Conservation (phyloP, 345 rosid species). For the Odontarrhena argentea region DNA sequence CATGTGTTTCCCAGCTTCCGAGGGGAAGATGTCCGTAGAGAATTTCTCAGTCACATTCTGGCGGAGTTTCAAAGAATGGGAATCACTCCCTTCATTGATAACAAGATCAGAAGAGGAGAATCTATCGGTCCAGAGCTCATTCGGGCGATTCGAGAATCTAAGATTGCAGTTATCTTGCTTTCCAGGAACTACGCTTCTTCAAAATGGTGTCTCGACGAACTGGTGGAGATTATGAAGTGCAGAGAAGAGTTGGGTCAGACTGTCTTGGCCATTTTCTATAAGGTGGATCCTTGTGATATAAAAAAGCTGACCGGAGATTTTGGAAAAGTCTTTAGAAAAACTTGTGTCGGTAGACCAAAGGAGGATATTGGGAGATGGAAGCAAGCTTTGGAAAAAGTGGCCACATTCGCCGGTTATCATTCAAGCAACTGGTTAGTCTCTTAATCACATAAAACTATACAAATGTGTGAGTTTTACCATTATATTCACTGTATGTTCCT, state of each 20-base stretch:
- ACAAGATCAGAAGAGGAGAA: conserved; percentile 12
- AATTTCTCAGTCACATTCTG: conserved; percentile 22
- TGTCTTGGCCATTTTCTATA: conserved; percentile 1
- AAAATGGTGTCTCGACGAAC: conserved; percentile 27
- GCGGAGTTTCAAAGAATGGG: conserved; percentile 22
- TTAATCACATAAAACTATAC: no score
- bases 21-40: background rate
- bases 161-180: background rate
- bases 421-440: background rate
- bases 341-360: background rate
- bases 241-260: conserved; percentile 22
- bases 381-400: conserved; percentile 1
- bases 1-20: no score
- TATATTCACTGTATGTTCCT: no score
- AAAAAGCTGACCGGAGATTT: conserved; percentile 5
- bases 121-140: conserved; percentile 4
- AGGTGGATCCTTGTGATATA: conserved; percentile 19
- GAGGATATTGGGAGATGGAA: conserved; percentile 6
- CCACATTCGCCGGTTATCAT: conserved; percentile 9
- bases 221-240: conserved; percentile 20
- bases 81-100: conserved; percentile 1
- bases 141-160: background rate
- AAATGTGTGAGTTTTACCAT: no score
- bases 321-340: conserved; percentile 1
- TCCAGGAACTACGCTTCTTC: conserved; percentile 25